phyloP scores from a whole-genome alignment of 2,329 filamentous ascomycete genomes.

The Plenodomus biglobosus region DNA sequence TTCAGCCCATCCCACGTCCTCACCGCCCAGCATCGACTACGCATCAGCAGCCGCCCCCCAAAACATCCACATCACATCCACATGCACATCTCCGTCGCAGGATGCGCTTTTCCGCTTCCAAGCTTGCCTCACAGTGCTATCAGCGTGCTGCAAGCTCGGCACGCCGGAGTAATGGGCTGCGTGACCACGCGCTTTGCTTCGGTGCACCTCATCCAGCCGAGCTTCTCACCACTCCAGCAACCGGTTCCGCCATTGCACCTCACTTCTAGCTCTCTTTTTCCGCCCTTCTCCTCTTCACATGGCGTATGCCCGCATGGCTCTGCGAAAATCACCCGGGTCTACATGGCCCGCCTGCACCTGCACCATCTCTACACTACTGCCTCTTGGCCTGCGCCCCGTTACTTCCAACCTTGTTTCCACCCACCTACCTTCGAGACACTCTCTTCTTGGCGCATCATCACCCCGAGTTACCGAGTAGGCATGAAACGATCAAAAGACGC shows the following conservation, averaged over 20 bases:
- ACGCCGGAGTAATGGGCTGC: constrained; percentile 17
- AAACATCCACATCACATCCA: constrained; percentile 5
- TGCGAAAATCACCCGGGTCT: constrained; percentile 1
- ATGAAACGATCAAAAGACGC: constrained; percentile 1
- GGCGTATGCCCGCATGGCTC: constrained; percentile 10
- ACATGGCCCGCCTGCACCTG: background rate
- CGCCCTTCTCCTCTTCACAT: constrained; percentile 2
- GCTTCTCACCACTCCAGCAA: background rate
- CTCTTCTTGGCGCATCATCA: background rate
- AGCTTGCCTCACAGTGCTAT: background rate
- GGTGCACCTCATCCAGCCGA: constrained; percentile 15
- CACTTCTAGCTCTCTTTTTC: background rate
- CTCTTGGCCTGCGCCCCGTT: no score
- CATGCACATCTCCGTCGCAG: constrained; percentile 21
- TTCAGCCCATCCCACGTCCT: constrained; percentile 28
- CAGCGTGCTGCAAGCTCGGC: constrained; percentile 29
- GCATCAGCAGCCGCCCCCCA: no score
- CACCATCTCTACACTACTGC: no score
- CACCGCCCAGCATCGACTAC: constrained; percentile 2
- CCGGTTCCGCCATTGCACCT: background rate
- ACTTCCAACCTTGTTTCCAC: no score
- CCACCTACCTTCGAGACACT: background rate
- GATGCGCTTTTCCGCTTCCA: no score
- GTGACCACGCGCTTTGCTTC: constrained; percentile 29
- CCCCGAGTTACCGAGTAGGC: constrained; percentile 4